Evolutionary conservation across 148 eudicot genomes (phyloP), one percentile per base, ranked within the genome.

Genomic region (Silene latifolia): DNA sequence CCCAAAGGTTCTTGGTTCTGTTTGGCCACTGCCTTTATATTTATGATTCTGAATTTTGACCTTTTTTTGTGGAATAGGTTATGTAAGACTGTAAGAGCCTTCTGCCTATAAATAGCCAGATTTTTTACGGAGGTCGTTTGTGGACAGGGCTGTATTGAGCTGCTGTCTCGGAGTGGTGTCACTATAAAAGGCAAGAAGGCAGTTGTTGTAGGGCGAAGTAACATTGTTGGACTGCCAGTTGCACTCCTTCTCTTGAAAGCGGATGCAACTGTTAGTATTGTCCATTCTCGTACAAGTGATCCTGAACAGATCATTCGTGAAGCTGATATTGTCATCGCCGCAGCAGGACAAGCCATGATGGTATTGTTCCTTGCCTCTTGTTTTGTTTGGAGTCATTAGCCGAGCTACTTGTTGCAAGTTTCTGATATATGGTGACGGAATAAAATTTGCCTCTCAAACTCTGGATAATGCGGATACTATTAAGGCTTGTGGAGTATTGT

Each of bases 201-300:
- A 8, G 99, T 96, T 73, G 98, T 96, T 72, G 99, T 96, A 59
- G 99, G 99, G 68, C 89, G 99, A 80, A 96, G 99, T 81, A 96
- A 96, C 82, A 96, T 96, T 76, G 98, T 96, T 58, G 99, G 99
- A 57, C 79, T 96, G 77, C 99, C 86, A 53, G 83, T 83, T 70
- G 72, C 86, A 56, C 82, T 92, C 32, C 87, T 96, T 54, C 99
- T 96, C 71, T 83, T 92, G 74, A 96, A 92, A 80, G 99, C 89
- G 46, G 98, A 94, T 84, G 98, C 98, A 23, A 94, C 97, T 35
- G 93, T 94, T 71, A 85, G 92, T 69, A 72, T 92, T 47, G 98
- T 92, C 79, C 98, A 94, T 73, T 96, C 99, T 3, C 97, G 84
- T 74, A 92, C 98, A n/a, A 81, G 74, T 54, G 81, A 92, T 63